These are phyloP conservation scores for Gilbertella persicaria DNA, from an alignment of 371 early-diverging fungal genomes.

Conservation along the genomic window DNA sequence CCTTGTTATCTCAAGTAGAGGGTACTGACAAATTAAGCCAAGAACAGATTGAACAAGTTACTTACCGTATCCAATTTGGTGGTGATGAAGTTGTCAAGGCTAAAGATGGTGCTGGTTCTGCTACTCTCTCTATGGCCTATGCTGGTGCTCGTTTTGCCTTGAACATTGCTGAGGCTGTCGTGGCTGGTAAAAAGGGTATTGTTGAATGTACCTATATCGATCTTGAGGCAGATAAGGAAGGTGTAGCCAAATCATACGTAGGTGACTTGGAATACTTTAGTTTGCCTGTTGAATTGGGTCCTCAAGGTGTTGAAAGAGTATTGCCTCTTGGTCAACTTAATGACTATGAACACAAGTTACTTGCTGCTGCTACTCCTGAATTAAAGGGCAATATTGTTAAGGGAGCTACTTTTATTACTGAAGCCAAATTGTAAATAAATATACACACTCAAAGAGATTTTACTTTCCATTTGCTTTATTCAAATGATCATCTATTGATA, in stretches of 20 bases:
- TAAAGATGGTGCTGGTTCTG: slow-evolving; percentile 78
- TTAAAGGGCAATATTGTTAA: slow-evolving; percentile 80
- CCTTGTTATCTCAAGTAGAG: slow-evolving; percentile 66
- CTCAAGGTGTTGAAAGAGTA: slow-evolving; percentile 73
- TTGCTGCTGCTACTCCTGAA: slow-evolving; percentile 71
- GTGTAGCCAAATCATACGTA: slow-evolving; percentile 51
- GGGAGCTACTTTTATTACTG: slow-evolving; percentile 61
- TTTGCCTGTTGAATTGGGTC: slow-evolving; percentile 81
- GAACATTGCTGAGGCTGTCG: slow-evolving; percentile 70
- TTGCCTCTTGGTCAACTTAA: slow-evolving; percentile 68
- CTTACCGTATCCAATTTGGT: slow-evolving; percentile 88
- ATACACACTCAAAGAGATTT: too few relatives aligned
- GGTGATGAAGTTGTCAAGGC: slow-evolving; percentile 96
- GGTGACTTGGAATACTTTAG: slow-evolving; percentile 80
- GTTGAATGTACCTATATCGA: slow-evolving; percentile 84
- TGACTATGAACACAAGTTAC: slow-evolving; percentile 71
- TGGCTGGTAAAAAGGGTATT: slow-evolving; percentile 62
- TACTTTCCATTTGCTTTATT: slow-evolving; percentile 22
- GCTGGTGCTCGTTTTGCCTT: slow-evolving; percentile 88
- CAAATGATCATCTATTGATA: slow-evolving; percentile 26
- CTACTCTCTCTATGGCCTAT: slow-evolving; percentile 90
- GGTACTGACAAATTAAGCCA: slow-evolving; percentile 56
- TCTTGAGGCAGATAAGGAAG: slow-evolving; percentile 68
- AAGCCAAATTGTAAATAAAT: slow-evolving; percentile 39
- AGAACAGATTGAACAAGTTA: slow-evolving; percentile 72